Conservation (phyloP, 345 rosid genomes). For the Ceriops tagal region DNA sequence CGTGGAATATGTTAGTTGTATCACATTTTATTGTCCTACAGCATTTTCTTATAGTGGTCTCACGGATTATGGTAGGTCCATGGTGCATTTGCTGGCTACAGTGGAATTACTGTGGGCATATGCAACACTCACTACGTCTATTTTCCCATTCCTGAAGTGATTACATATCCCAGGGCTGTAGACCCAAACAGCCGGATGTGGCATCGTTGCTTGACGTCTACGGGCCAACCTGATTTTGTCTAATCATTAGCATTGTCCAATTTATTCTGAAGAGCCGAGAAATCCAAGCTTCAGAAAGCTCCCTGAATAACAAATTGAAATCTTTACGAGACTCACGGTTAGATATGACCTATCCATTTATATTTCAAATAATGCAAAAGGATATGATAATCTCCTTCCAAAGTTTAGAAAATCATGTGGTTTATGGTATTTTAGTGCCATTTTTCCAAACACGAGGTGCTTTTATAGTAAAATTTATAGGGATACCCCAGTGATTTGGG, state of each 20-base stretch:
- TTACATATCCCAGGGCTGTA: slow-evolving; percentile 74
- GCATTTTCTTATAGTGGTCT: background rate
- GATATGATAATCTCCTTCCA: no score
- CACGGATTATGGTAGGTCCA: slow-evolving; percentile 62
- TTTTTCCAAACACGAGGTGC: no score
- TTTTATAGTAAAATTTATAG: no score
- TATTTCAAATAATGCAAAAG: no score
- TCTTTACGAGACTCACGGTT: background rate
- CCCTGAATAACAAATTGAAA: background rate
- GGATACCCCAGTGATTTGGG: no score
- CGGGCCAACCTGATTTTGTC: slow-evolving; percentile 93
- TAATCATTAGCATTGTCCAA: slow-evolving; percentile 25
- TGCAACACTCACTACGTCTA: slow-evolving; percentile 98
- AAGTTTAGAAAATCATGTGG: no score
- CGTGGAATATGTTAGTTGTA: no score
- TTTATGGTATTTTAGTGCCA: no score
- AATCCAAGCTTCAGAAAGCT: background rate
- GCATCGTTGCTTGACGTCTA: slow-evolving; percentile 99
- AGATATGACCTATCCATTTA: background rate
- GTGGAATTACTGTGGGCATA: slow-evolving; percentile 93
- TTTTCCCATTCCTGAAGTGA: slow-evolving; percentile 95
- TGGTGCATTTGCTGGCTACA: slow-evolving; percentile 97
- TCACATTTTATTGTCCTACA: background rate
- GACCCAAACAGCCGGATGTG: slow-evolving; percentile 99
- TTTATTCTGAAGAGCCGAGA: slow-evolving; percentile 3